A percentile compares a stretch with the other conserved stretches of the same genome.
These are phyloP conservation scores for Phytophthora pseudosyringae DNA, from an alignment of 352 stramenopile genomes.

Conservation along the genomic window DNA sequence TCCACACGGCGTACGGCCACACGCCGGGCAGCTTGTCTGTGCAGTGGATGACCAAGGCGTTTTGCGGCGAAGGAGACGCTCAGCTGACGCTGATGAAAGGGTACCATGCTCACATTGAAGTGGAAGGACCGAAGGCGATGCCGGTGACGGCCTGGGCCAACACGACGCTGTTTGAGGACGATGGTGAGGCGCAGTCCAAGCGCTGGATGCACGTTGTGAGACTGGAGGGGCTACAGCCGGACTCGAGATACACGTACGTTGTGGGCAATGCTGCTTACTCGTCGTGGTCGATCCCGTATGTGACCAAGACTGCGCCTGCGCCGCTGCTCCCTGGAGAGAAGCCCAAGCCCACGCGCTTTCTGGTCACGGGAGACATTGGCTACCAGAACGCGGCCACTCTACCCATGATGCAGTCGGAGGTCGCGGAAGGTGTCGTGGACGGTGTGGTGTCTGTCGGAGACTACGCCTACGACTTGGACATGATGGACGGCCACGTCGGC, in stretches of 20 bases:
- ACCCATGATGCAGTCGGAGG: slow-evolving; percentile 87
- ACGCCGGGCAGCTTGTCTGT: slow-evolving; percentile 63
- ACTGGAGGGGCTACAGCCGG: slow-evolving; percentile 63
- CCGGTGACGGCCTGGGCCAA: slow-evolving; percentile 49
- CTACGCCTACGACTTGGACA: slow-evolving; percentile 89
- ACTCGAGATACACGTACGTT: slow-evolving; percentile 78
- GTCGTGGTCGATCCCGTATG: slow-evolving; percentile 79
- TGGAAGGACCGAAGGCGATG: slow-evolving; percentile 32
- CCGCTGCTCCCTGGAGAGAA: slow-evolving; percentile 19
- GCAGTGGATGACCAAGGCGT: slow-evolving; percentile 80
- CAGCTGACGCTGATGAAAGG: slow-evolving; percentile 69
- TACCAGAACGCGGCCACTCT: slow-evolving; percentile 87
- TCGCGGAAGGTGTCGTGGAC: slow-evolving; percentile 74
- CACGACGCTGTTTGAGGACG: slow-evolving; percentile 71
- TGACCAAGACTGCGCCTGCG: slow-evolving; percentile 66
- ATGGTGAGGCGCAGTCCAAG: slow-evolving; percentile 52
- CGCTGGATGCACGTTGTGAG: slow-evolving; percentile 71
- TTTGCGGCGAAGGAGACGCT: slow-evolving; percentile 46
- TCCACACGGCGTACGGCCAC: slow-evolving; percentile 80
- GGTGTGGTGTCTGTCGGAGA: slow-evolving; percentile 86
- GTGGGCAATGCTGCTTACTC: slow-evolving; percentile 72
- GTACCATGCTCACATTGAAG: slow-evolving; percentile 50
- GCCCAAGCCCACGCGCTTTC: slow-evolving; percentile 65
- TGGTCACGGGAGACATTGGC: slow-evolving; percentile 87
- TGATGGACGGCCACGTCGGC: slow-evolving; percentile 77